These are phyloP conservation scores for Lepidium campestre DNA, from an alignment of 441 rosid genomes.

Conservation along the genomic window DNA sequence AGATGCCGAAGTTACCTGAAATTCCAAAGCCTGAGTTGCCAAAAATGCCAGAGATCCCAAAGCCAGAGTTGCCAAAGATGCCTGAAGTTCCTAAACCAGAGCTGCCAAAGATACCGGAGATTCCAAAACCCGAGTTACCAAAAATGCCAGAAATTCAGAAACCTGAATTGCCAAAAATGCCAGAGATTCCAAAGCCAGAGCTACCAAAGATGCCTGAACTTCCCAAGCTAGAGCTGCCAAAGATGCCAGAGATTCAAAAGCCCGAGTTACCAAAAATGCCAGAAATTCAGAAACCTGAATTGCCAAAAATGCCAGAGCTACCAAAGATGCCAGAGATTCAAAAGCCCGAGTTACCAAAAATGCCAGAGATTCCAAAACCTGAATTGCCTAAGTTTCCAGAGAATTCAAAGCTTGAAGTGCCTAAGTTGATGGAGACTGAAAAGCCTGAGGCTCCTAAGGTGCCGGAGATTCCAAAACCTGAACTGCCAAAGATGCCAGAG, in stretches of 20 bases:
- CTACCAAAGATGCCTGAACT: background rate
- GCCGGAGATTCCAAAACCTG: background rate
- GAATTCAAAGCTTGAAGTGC: slow-evolving; percentile 4
- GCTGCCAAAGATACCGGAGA: background rate
- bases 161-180: slow-evolving; percentile 1
- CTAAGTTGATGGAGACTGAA: slow-evolving; percentile 17
- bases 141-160: background rate
- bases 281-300: background rate
- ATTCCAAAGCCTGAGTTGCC: slow-evolving; percentile 29
- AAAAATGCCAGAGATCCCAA: slow-evolving; percentile 16
- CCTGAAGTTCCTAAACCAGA: slow-evolving; percentile 8
- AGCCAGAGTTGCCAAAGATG: slow-evolving; percentile 3
- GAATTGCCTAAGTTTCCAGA: slow-evolving; percentile 22
- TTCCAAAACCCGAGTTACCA: background rate
- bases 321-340: slow-evolving; percentile 14
- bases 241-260: slow-evolving; percentile 2
- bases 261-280: background rate
- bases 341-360: background rate
- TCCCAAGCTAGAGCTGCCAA: background rate
- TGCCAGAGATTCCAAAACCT: slow-evolving; percentile 24
- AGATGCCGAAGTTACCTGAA: slow-evolving; percentile 26
- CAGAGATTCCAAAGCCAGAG: slow-evolving; percentile 13
- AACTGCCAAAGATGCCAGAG: background rate
- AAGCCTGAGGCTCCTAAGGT: slow-evolving; percentile 18
- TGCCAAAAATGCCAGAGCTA: background rate